Evolutionary conservation across 1,284 basidiomycete genomes (phyloP).

Genomic region (Pholiota adiposa): DNA sequence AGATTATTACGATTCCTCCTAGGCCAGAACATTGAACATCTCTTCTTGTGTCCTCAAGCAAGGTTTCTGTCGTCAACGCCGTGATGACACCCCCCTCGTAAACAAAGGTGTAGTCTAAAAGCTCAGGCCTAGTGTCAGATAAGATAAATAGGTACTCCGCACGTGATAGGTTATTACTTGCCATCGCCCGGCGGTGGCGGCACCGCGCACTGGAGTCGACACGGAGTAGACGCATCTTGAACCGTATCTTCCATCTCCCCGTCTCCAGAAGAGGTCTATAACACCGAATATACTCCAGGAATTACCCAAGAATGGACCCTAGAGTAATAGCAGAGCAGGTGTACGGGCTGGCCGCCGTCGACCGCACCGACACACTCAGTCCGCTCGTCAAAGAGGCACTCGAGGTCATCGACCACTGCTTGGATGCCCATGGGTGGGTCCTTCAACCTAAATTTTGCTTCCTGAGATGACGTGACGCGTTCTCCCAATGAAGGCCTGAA

Average conservation of each 20-base stretch:
- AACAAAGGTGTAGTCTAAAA: no score
- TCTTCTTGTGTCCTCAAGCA: no score
- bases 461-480: conserved; percentile 14
- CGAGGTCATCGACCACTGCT: conserved; percentile 74
- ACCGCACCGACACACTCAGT: conserved; percentile 57
- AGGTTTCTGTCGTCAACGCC: no score
- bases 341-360: conserved; percentile 53
- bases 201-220: neutral
- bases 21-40: no score
- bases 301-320: no score
- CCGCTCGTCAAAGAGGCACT: conserved; percentile 75
- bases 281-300: neutral
- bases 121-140: neutral
- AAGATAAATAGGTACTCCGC: neutral
- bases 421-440: conserved; percentile 80
- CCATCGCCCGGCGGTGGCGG: neutral
- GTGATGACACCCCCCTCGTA: no score
- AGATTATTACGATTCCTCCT: no score
- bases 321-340: conserved; percentile 57
- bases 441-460: conserved; percentile 10
- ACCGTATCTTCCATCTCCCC: conserved; percentile 14
- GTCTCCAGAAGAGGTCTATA: neutral
- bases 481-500: conserved; percentile 50
- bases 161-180: neutral
- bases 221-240: conserved; percentile 17